These are phyloP conservation scores for Coniella lustricola DNA, from an alignment of 2,329 filamentous ascomycete species.

Conservation along the genomic window DNA sequence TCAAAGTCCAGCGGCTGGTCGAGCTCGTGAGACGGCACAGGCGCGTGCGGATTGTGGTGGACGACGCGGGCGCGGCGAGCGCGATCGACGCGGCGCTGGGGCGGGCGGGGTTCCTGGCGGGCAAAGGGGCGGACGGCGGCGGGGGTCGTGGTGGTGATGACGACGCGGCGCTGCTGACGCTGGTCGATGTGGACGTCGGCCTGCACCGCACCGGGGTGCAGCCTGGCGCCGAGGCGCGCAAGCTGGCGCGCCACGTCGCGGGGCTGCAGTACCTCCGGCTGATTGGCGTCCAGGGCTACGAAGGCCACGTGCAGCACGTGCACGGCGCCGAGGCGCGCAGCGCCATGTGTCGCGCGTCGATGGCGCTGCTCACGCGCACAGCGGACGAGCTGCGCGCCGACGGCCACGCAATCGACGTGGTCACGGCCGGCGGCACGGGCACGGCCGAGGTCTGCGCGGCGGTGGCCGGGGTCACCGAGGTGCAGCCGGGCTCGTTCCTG, in stretches of 20 bases:
- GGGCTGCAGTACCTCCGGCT: constrained; percentile 32
- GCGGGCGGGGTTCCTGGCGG: constrained; percentile 23
- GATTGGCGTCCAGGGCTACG: constrained; percentile 45
- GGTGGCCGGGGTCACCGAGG: constrained; percentile 43
- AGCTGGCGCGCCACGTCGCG: constrained; percentile 33
- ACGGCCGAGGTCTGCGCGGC: constrained; percentile 46
- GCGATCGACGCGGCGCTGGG: constrained; percentile 37
- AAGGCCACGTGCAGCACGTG: constrained; percentile 46
- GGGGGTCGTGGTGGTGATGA: too few relatives aligned
- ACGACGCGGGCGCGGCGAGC: constrained; percentile 36
- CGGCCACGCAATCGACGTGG: constrained; percentile 39
- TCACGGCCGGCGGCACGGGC: constrained; percentile 45
- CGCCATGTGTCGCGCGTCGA: constrained; percentile 36
- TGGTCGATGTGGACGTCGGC: constrained; percentile 45
- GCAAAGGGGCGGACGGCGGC: too few relatives aligned
- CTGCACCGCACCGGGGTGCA: constrained; percentile 41
- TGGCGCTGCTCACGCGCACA: constrained; percentile 36
- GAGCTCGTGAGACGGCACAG: constrained; percentile 33
- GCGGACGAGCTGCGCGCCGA: constrained; percentile 33
- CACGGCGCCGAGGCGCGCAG: constrained; percentile 36
- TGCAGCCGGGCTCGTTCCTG: constrained; percentile 48
- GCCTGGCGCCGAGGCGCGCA: constrained; percentile 32
- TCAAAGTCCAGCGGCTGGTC: constrained; percentile 39
- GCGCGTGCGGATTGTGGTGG: constrained; percentile 38
- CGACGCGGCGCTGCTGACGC: constrained; percentile 31